phyloP scores from a whole-genome alignment of 2,329 filamentous ascomycete species.

The Hypoxylon sp. region DNA sequence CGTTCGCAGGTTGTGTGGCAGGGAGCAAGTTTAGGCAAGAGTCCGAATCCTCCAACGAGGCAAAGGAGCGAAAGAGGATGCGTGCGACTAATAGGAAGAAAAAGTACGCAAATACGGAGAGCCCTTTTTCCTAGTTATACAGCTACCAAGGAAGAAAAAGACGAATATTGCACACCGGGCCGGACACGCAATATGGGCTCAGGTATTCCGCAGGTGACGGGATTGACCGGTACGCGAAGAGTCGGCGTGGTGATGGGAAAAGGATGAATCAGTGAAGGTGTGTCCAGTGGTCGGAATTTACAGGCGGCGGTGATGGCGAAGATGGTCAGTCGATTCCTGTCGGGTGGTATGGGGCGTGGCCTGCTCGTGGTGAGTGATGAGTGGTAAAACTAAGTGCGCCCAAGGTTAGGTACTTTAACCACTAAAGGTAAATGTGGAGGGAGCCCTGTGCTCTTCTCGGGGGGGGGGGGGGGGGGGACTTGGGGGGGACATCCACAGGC shows the following conservation, averaged over 20 bases:
- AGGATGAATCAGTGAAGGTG: slow-evolving; percentile 28
- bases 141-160: slow-evolving; percentile 30
- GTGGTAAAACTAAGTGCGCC: no score
- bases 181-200: slow-evolving; percentile 14
- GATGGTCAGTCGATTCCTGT: slow-evolving; percentile 41
- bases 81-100: slow-evolving; percentile 20
- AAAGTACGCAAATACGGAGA: slow-evolving; percentile 30
- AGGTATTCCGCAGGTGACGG: slow-evolving; percentile 21
- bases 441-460: slow-evolving; percentile 11
- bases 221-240: slow-evolving; percentile 25
- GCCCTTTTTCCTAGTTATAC: slow-evolving; percentile 24
- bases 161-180: slow-evolving; percentile 22
- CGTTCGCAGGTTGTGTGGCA: slow-evolving; percentile 15
- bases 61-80: slow-evolving; percentile 30
- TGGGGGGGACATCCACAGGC: no score
- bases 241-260: slow-evolving; percentile 14
- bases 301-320: slow-evolving; percentile 43
- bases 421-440: no score
- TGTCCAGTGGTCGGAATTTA: slow-evolving; percentile 38
- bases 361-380: slow-evolving; percentile 24
- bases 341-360: slow-evolving; percentile 34
- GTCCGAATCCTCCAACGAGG: slow-evolving; percentile 23
- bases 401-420: no score
- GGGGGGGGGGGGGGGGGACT: not conserved
- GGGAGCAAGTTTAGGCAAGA: slow-evolving; percentile 24